Percentiles rank a stretch among this genome's conserved stretches.
Conservation (phyloP, 371 early-diverging fungal genomes). For the Mucor plumbeus region DNA sequence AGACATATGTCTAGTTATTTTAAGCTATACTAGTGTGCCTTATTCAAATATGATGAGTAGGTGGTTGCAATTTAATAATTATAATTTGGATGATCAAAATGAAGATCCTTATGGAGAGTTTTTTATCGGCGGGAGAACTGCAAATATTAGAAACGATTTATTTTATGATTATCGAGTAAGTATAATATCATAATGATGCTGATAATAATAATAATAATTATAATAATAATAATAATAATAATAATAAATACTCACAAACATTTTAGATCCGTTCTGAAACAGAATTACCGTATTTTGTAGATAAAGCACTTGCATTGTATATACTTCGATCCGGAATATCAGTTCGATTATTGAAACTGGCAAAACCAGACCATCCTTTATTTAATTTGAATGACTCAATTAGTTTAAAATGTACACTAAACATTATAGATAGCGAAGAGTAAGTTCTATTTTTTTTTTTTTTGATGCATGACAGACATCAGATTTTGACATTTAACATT, state of each 20-base stretch:
- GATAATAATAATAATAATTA: neutral
- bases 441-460: slow-evolving; percentile 9
- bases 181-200: no score
- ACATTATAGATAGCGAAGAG: slow-evolving; percentile 20
- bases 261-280: slow-evolving; percentile 24
- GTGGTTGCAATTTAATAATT: slow-evolving; percentile 45
- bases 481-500: neutral
- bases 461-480: neutral
- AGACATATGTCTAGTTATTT: slow-evolving; percentile 39
- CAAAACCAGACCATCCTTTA: slow-evolving; percentile 39
- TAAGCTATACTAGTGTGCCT: slow-evolving; percentile 54
- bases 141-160: slow-evolving; percentile 8
- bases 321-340: slow-evolving; percentile 43
- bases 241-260: neutral
- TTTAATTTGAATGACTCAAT: slow-evolving; percentile 11
- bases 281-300: slow-evolving; percentile 36
- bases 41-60: slow-evolving; percentile 53
- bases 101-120: slow-evolving; percentile 55
- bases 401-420: slow-evolving; percentile 1
- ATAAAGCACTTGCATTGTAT: slow-evolving; percentile 21
- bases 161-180: neutral
- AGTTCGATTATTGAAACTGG: slow-evolving; percentile 29
- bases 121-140: slow-evolving; percentile 38
- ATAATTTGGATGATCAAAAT: slow-evolving; percentile 15
- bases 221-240: neutral